These are phyloP conservation scores for Scutellaria baicalensis DNA, from an alignment of 257 asterid species.

Conservation along the genomic window DNA sequence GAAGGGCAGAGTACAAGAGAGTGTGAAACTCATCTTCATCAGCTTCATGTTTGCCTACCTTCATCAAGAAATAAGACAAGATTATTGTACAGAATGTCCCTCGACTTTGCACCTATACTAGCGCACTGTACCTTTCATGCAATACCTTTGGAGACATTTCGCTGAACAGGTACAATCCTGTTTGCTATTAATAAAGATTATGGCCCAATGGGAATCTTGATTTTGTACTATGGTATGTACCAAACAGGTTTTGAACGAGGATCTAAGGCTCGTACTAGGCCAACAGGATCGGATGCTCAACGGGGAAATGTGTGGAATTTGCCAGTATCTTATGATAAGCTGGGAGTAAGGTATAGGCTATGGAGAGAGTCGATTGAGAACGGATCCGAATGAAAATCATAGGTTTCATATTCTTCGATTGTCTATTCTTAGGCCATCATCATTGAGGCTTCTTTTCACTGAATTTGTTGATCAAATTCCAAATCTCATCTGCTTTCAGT, in stretches of 20 bases:
- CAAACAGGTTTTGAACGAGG: constrained; percentile 77
- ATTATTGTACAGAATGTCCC: constrained; percentile 87
- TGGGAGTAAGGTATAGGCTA: constrained; percentile 73
- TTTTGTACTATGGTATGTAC: not conserved
- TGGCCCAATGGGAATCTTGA: too few relatives aligned
- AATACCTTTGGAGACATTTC: constrained; percentile 77
- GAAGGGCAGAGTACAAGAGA: constrained; percentile 72
- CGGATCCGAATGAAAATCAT: constrained; percentile 16
- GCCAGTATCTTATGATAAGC: constrained; percentile 76
- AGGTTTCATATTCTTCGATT: too few relatives aligned
- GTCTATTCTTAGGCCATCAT: too few relatives aligned
- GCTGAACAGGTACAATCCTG: constrained; percentile 60
- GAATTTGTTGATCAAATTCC: too few relatives aligned
- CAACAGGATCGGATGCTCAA: constrained; percentile 72
- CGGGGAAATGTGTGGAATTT: constrained; percentile 72
- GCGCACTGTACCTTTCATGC: constrained; percentile 77
- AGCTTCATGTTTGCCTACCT: constrained; percentile 88
- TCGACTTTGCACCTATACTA: constrained; percentile 86
- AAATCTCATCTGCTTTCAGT: too few relatives aligned
- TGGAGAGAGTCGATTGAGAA: constrained; percentile 73
- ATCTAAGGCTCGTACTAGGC: constrained; percentile 73
- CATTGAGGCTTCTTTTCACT: too few relatives aligned
- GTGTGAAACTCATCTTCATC: constrained; percentile 91
- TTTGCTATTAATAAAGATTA: not conserved
- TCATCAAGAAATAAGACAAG: constrained; percentile 79